Base-by-base conservation (phyloP, 2,329 filamentous ascomycete genomes). In the Aspergillus sp. region DNA sequence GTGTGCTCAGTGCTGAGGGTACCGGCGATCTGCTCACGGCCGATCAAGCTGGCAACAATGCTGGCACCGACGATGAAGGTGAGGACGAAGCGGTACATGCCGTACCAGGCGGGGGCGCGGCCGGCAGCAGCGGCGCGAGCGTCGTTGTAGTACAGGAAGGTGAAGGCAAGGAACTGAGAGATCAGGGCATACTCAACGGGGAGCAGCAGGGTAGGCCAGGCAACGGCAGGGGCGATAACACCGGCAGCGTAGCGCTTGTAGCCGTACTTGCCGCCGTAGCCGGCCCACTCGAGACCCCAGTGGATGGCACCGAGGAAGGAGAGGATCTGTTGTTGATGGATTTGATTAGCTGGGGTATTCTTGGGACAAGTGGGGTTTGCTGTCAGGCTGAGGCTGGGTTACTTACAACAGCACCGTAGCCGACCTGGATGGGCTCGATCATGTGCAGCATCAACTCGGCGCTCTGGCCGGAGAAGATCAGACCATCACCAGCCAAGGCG, bases 241-340 rank as follows among this genome's bases (percentile, higher is more conserved):
- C 93, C 93, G 66, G 92, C 87, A n/a, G 87, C 87, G 74, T 96
- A 97, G 64, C 93, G 89, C 69, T 87, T 87, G 69, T 90, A 91
- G 56, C 91, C 90, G 59, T 90, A 88, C 63, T 84, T 69, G 71
- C 85, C 77, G 76, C 88, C 79, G 75, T 83, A 88, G 79, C 89
- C 80, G 54, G 90, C 90, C 75, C 89, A 96, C 78, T 97, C 92
- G 17, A 97, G 83, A 58, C 93, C 93, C 90, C 94, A 97, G 78
- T 97, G 94, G 70, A 97, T 88, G 36, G 93, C 93, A 48, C 94
- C 94, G 1, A 97, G 85, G 82, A 97, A 97, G 28, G 92, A 96
- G 69, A 97, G 90, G 70, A 97, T 95, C 87, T 90, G 38, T 28
- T 64, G 52, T 50, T 28, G 39, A 50, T 5, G 5, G 12, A 23